phyloP scores from a whole-genome alignment of 2,329 filamentous ascomycete genomes.

The Hysterium pulicare region DNA sequence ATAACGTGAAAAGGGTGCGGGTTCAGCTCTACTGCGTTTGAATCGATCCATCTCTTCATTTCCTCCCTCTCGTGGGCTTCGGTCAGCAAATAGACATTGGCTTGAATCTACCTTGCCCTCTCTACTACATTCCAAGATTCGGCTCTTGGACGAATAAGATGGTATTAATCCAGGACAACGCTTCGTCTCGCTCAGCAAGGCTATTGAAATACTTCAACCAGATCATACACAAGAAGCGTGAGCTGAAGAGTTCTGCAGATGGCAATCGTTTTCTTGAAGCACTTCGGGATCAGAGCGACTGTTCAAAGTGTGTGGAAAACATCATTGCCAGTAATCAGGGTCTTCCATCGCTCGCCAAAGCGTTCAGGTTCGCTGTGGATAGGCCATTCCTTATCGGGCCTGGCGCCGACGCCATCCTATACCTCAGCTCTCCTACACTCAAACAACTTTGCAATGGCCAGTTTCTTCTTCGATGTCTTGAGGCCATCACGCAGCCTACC shows the following conservation, averaged over 20 bases:
- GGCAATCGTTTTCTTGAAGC: slow-evolving; percentile 50
- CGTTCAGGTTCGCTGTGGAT: slow-evolving; percentile 45
- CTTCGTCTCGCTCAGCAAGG: slow-evolving; percentile 22
- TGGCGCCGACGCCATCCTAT: slow-evolving; percentile 30
- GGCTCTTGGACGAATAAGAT: too few species aligned
- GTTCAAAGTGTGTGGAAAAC: slow-evolving; percentile 37
- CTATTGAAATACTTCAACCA: slow-evolving; percentile 40
- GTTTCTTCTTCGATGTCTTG: slow-evolving; percentile 48
- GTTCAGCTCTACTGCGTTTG: too few species aligned
- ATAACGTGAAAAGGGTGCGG: too few species aligned
- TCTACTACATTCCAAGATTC: too few species aligned
- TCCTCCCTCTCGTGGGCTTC: too few species aligned
- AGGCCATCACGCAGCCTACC: slow-evolving; percentile 49
- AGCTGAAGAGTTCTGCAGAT: slow-evolving; percentile 37
- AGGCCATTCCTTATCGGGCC: slow-evolving; percentile 44
- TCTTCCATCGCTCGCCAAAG: slow-evolving; percentile 35
- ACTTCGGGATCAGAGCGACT: slow-evolving; percentile 42
- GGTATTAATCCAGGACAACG: too few species aligned
- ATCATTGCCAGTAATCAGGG: slow-evolving; percentile 24
- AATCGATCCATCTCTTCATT: too few species aligned
- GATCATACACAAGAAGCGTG: slow-evolving; percentile 39
- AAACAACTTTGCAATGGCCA: slow-evolving; percentile 51
- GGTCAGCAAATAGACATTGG: too few species aligned
- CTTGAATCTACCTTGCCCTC: too few species aligned
- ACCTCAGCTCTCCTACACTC: slow-evolving; percentile 42